A percentile compares a stretch with the other conserved stretches of the same genome.
Evolutionary conservation across 345 rosid species (phyloP).

Genomic region (Gossypium herbaceum): DNA sequence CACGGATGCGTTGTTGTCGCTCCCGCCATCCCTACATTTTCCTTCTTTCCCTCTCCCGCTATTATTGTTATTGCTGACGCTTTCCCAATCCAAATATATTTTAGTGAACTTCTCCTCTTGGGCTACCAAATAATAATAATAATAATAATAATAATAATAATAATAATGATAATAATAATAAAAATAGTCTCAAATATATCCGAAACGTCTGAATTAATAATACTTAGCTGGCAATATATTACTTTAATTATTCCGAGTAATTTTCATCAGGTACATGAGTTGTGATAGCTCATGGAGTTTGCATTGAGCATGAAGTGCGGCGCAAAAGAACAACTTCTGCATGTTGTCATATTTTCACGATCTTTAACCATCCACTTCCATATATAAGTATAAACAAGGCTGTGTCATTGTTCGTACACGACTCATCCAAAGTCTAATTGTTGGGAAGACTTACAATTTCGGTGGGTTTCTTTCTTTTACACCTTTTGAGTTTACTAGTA

Average conservation of each 20-base stretch:
- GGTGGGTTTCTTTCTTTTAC: not conserved
- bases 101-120: not conserved
- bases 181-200: too few relatives aligned
- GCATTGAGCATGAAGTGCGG: slow-evolving; percentile 8
- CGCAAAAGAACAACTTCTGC: slow-evolving; percentile 6
- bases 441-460: not conserved
- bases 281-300: not conserved
- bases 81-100: not conserved
- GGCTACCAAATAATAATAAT: not conserved
- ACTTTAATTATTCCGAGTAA: too few relatives aligned
- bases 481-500: too few relatives aligned
- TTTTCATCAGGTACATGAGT: not conserved
- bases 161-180: too few relatives aligned
- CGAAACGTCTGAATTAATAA: too few relatives aligned
- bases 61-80: not conserved
- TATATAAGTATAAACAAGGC: not conserved
- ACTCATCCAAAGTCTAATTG: not conserved
- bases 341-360: not conserved
- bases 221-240: too few relatives aligned
- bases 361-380: not conserved
- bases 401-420: not conserved
- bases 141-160: not conserved
- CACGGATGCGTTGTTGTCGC: slow-evolving; percentile 4
- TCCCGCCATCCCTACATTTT: not conserved
- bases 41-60: not conserved